Percentiles rank a stretch among this genome's conserved stretches.
Evolutionary conservation across 371 early-diverging fungal species (phyloP).

Genomic region (Batkoa obscura): DNA sequence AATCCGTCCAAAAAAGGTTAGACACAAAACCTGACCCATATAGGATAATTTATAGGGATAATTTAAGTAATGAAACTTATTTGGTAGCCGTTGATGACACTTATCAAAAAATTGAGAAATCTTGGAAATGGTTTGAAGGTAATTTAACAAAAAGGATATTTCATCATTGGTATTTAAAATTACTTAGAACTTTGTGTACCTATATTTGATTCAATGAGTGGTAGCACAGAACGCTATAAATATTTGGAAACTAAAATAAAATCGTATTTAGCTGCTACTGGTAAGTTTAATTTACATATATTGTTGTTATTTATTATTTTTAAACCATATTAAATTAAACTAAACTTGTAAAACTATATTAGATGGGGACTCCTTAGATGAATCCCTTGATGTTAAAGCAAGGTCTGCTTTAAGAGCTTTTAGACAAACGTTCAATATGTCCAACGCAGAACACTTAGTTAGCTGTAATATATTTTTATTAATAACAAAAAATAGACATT

Average conservation of each 20-base stretch:
- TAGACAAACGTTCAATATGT: constrained; percentile 69
- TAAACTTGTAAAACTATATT: background rate
- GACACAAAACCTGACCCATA: constrained; percentile 89
- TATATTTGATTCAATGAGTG: constrained; percentile 32
- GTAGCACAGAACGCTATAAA: constrained; percentile 32
- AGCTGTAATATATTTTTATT: constrained; percentile 32
- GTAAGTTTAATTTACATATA: constrained; percentile 50
- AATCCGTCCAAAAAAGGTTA: constrained; percentile 19
- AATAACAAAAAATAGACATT: too few species aligned
- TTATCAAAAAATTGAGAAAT: constrained; percentile 54
- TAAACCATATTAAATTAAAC: background rate
- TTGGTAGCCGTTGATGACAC: constrained; percentile 58
- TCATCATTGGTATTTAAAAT: background rate
- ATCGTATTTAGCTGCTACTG: constrained; percentile 54
- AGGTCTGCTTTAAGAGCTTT: constrained; percentile 77
- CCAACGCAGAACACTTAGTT: constrained; percentile 68
- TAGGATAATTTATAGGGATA: constrained; percentile 63
- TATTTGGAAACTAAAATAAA: constrained; percentile 63
- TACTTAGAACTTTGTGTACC: background rate
- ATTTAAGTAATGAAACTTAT: constrained; percentile 24
- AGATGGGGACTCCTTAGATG: constrained; percentile 35
- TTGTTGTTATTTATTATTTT: constrained; percentile 37
- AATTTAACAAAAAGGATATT: constrained; percentile 3
- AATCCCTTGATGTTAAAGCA: constrained; percentile 59
- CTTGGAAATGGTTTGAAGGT: constrained; percentile 82